These are phyloP conservation scores for Trametes elegans DNA, from an alignment of 768 basidiomycete genomes.

Conservation along the genomic window DNA sequence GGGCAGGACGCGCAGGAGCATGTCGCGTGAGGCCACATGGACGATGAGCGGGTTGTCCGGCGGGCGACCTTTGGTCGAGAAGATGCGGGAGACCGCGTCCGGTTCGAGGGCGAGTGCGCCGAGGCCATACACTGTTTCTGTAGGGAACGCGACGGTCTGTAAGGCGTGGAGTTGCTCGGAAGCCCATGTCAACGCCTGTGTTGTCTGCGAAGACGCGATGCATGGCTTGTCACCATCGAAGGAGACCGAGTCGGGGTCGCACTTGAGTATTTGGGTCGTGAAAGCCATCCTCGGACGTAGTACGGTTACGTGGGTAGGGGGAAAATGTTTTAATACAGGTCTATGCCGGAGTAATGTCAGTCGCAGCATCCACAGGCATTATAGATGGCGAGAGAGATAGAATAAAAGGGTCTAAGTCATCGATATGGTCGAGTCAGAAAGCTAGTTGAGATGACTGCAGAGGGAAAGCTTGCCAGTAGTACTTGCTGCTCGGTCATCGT, in stretches of 20 bases:
- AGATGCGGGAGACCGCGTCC: constrained; percentile 70
- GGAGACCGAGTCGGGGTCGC: constrained; percentile 60
- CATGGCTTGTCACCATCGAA: constrained; percentile 51
- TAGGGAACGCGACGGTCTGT: constrained; percentile 84
- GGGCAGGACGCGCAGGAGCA: constrained; percentile 80
- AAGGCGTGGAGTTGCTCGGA: constrained; percentile 49
- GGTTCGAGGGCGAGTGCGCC: constrained; percentile 77
- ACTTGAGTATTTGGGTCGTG: constrained; percentile 48
- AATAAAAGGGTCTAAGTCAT: not conserved
- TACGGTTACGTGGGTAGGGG: not conserved
- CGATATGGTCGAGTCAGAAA: constrained; percentile 6
- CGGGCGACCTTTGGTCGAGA: constrained; percentile 87
- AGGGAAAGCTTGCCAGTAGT: too few relatives aligned
- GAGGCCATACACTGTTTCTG: constrained; percentile 98
- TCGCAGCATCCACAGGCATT: constrained; percentile 11
- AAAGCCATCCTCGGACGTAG: constrained; percentile 21
- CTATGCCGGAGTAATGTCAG: constrained; percentile 6
- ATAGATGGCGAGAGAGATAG: not conserved
- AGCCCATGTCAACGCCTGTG: constrained; percentile 53
- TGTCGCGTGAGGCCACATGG: constrained; percentile 81
- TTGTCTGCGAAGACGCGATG: constrained; percentile 51
- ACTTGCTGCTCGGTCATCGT: constrained; percentile 2
- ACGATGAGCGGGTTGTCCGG: constrained; percentile 97
- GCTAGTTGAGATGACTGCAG: too few relatives aligned
- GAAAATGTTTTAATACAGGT: not conserved